Evolutionary conservation across 441 rosid genomes (phyloP), one percentile per base, ranked within the genome.

Genomic region (Croton laevigatus): DNA sequence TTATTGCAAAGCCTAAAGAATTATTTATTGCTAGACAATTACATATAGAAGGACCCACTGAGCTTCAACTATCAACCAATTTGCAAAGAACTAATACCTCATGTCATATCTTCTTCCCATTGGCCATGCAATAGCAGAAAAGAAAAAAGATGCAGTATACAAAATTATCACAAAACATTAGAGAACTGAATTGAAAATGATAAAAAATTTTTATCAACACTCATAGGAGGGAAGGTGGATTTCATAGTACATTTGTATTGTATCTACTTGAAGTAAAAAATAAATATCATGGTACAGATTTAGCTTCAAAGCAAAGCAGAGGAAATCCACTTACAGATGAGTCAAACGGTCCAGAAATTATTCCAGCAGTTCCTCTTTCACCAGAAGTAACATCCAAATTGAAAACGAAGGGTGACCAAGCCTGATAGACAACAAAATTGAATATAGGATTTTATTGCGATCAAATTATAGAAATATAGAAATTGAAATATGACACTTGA

Each of bases 391-490:
- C 59, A 67, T 87, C 95, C 27, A 75, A 53, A 75, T 73, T 75
- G 64, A 86, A 77, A 63, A 61, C 70, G 75, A 89, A 87, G n/a
- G 97, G 97, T 13, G 74, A 85, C 97, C 98, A 90, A 48, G 79
- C 89, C 97, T 93, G 63, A 73, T 34, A 75, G 38, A 4, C 75
- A 78, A 63, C 37, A 54, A 74, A 64, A 46, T 66, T 68, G 63
- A 27, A 51, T 16, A 23, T 3, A 34, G 16, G 12, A 77, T n/a
- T 63, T n/a, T n/a, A 60, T 46, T 4, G 23, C 14, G 22, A 59
- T 6, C 69, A 52, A 55, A 19, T 12, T 16, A 51, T 3, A 23
- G 4, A 54, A 62, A 40, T 6, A 48, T 11, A 5, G 27, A 62
- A 3, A 6, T 2, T 20, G 14, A 63, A 36, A 34, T 16, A 37